Evolutionary conservation across 2,329 filamentous ascomycete genomes (phyloP).

Genomic region (Podosphaera fusca): DNA sequence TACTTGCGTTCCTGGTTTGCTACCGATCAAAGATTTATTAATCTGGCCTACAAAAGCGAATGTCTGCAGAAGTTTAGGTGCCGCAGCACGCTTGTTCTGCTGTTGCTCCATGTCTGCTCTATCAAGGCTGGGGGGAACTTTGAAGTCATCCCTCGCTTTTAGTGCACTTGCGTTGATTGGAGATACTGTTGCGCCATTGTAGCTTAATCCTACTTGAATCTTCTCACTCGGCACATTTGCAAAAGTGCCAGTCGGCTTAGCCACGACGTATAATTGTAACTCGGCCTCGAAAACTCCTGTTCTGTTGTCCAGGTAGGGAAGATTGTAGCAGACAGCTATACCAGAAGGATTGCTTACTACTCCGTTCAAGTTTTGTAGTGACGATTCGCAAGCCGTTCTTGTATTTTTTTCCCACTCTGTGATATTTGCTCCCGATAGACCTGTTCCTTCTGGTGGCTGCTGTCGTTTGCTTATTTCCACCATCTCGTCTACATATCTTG

Average conservation of each 20-base stretch:
- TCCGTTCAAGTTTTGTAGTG: constrained; percentile 28
- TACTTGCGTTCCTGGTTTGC: constrained; percentile 23
- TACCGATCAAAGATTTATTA: constrained; percentile 21
- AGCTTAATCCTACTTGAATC: constrained; percentile 31
- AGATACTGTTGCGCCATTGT: constrained; percentile 29
- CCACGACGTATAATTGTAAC: constrained; percentile 49
- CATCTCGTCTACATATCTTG: background rate
- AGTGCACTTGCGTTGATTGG: constrained; percentile 17
- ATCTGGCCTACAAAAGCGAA: constrained; percentile 50
- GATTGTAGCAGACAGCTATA: constrained; percentile 62
- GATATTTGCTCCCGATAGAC: constrained; percentile 19
- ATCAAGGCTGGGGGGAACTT: constrained; percentile 9
- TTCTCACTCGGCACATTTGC: constrained; percentile 26
- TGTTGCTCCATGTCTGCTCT: constrained; percentile 1
- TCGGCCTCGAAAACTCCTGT: constrained; percentile 57
- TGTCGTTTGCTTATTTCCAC: background rate
- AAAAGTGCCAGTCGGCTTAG: constrained; percentile 30
- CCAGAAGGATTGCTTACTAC: constrained; percentile 50
- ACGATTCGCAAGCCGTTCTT: constrained; percentile 31
- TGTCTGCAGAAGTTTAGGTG: constrained; percentile 29
- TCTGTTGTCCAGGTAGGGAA: constrained; percentile 42
- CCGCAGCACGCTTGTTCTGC: constrained; percentile 6
- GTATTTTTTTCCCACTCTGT: constrained; percentile 33
- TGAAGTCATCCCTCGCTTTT: constrained; percentile 5
- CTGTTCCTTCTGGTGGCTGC: background rate